phyloP scores from a whole-genome alignment of 495 filamentous ascomycete genomes.

The Aspergillus sclerotioniger region DNA sequence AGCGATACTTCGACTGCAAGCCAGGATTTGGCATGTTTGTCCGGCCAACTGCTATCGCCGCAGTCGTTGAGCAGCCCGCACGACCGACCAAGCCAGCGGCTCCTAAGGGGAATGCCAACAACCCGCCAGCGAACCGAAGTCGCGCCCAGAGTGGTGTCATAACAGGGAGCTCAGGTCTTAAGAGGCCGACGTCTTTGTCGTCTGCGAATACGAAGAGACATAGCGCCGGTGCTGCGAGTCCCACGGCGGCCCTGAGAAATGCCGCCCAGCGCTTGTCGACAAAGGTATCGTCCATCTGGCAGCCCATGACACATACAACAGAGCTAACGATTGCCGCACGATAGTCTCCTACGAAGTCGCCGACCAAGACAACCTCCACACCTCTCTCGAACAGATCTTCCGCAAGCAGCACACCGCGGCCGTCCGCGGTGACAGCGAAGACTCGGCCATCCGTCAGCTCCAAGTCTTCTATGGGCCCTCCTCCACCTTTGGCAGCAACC shows the following conservation, averaged over 20 bases:
- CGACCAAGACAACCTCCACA: constrained; percentile 67
- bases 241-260: constrained; percentile 56
- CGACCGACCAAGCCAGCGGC: constrained; percentile 25
- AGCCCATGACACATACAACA: too few species aligned
- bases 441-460: constrained; percentile 50
- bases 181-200: constrained; percentile 45
- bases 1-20: constrained; percentile 86
- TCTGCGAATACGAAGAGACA: constrained; percentile 55
- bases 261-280: constrained; percentile 50
- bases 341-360: constrained; percentile 76
- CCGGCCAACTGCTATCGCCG: constrained; percentile 56
- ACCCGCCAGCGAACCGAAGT: constrained; percentile 25
- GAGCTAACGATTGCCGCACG: not conserved
- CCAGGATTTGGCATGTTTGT: constrained; percentile 87
- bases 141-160: constrained; percentile 33
- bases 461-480: constrained; percentile 70
- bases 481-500: constrained; percentile 36
- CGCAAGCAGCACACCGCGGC: constrained; percentile 50
- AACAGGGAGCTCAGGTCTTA: constrained; percentile 20
- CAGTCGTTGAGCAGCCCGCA: constrained; percentile 58
- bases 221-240: constrained; percentile 67
- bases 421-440: constrained; percentile 43
- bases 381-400: constrained; percentile 50
- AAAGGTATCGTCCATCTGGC: constrained; percentile 42
- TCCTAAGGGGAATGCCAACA: constrained; percentile 25